Percentiles rank a stretch among this genome's conserved stretches.
Evolutionary conservation across 2,329 filamentous ascomycete species (phyloP).

Genomic region (Macrophomina phaseolina): DNA sequence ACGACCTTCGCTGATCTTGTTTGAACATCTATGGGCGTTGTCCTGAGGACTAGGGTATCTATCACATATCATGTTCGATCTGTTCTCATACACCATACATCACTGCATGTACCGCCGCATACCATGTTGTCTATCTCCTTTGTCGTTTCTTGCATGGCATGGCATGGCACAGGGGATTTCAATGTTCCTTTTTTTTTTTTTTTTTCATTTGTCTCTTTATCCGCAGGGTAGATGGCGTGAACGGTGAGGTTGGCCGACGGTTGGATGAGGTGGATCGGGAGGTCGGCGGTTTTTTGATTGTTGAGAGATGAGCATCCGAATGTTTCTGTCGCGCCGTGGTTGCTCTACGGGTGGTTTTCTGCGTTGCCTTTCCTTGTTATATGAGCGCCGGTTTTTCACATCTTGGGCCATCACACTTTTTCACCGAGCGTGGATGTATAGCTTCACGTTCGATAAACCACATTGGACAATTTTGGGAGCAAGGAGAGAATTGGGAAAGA

Average conservation of each 20-base stretch:
- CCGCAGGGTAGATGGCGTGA: constrained; percentile 1
- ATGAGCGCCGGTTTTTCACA: constrained; percentile 7
- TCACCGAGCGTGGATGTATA: constrained; percentile 14
- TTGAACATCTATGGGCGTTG: constrained; percentile 4
- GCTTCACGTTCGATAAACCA: background rate
- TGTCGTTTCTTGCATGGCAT: constrained; percentile 24
- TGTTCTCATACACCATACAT: constrained; percentile 9
- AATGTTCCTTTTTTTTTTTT: background rate
- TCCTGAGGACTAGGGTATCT: background rate
- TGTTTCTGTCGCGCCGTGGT: background rate
- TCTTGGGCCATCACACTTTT: background rate
- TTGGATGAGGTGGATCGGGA: background rate
- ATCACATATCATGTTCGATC: background rate
- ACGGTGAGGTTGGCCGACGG: background rate
- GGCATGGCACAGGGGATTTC: constrained; percentile 20
- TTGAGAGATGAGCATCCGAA: constrained; percentile 24
- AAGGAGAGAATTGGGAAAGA: constrained; percentile 20
- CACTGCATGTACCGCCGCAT: constrained; percentile 22
- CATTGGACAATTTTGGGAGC: constrained; percentile 11
- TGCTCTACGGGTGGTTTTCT: background rate
- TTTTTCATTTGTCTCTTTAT: constrained; percentile 2
- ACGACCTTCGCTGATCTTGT: background rate
- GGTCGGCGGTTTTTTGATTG: constrained; percentile 11
- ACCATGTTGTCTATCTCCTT: constrained; percentile 19
- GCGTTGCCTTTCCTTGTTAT: background rate